Base-by-base conservation (phyloP, 805 yeast species). In the Hanseniaspora jakobsenii region DNA sequence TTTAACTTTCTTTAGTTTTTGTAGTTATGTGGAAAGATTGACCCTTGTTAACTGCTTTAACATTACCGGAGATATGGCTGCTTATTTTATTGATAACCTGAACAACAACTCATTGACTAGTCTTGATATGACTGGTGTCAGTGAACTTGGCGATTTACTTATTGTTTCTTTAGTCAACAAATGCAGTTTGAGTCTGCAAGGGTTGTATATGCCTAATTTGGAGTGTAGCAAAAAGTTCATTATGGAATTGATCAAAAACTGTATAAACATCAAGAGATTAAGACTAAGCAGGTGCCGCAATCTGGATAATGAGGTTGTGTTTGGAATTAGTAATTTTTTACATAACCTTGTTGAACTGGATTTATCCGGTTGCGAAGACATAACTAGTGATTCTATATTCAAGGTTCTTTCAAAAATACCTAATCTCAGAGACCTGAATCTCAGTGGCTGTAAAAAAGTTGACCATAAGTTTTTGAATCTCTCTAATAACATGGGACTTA, bases 311-410 rank as follows among this genome's bases (percentile, higher is more conserved):
- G 24, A 24, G 8, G 14, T 26, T 27, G 16, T 30, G 6, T 8
- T 32, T 1, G 32, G 24, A 14, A 41, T 41, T 17, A 18, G 45
- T 17, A 16, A 17, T 3, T 27, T 34, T 16, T 32, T 41, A 24
- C 30, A 32, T 24, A 41, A 34, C 27, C 27, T 41, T 10, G 45
- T 41, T 24, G 45, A 41, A 28, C 19, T 41, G 34, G 45, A 41
- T 19, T 16, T 41, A 10, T 41, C 45, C n/a, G 34, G 24, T 3
- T 34, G 45, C 28, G 38, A 32, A 14, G 28, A 28, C 12, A 18
- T 41, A 3, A 29, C 26, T 10, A 41, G 45, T 13, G 31, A 41
- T 27, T 16, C 45, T 19, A 32, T 41, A 3, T 41, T 26, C 16
- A 26, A 22, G 16, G 19, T 36, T n/a, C 14, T 41, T 10, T n/a